phyloP scores from a whole-genome alignment of 2,329 filamentous ascomycete genomes.

The Didymella arachidicola region DNA sequence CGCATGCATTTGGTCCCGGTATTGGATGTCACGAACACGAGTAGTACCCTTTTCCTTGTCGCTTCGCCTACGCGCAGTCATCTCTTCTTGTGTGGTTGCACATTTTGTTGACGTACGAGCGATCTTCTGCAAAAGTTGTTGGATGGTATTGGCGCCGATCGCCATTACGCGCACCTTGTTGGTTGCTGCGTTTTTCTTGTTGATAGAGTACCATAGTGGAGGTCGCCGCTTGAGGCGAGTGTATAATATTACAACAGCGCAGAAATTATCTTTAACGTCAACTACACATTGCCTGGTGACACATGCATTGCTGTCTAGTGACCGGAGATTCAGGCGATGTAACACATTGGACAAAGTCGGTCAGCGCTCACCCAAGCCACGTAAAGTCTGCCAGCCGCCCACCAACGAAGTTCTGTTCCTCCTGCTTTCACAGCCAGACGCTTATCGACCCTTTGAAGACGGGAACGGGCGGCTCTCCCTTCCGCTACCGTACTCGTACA shows the following conservation, averaged over 20 bases:
- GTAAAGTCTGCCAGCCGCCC: neutral
- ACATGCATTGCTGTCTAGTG: neutral
- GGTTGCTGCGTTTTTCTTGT: slow-evolving; percentile 20
- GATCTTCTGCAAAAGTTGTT: slow-evolving; percentile 21
- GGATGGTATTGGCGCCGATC: slow-evolving; percentile 14
- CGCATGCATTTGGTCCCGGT: slow-evolving; percentile 33
- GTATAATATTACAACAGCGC: slow-evolving; percentile 27
- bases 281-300: neutral
- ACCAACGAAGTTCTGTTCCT: neutral
- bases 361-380: neutral
- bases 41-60: slow-evolving; percentile 25
- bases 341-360: neutral
- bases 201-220: slow-evolving; percentile 21
- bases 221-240: slow-evolving; percentile 17
- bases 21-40: slow-evolving; percentile 28
- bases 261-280: slow-evolving; percentile 4
- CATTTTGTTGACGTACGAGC: slow-evolving; percentile 31
- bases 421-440: neutral
- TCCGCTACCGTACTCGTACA: neutral
- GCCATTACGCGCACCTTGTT: slow-evolving; percentile 13
- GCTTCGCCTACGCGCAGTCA: slow-evolving; percentile 14
- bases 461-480: neutral
- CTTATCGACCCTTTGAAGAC: neutral
- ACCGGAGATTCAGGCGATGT: neutral
- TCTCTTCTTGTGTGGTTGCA: slow-evolving; percentile 21